These are phyloP conservation scores for Candida boidinii DNA, from an alignment of 805 yeast species.

Conservation along the genomic window DNA sequence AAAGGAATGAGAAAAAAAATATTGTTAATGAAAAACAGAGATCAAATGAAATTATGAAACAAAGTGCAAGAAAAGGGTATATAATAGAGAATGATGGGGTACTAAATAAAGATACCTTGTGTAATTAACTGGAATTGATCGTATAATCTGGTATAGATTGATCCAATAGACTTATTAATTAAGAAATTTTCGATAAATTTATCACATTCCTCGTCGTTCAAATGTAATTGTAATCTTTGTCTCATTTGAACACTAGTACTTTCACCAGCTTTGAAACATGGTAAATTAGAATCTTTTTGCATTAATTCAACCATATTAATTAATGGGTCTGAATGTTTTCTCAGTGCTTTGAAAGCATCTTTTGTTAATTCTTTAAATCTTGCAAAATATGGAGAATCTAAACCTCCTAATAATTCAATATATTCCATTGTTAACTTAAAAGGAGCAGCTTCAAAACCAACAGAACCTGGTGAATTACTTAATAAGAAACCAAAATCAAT, in stretches of 20 bases:
- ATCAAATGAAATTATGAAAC: neutral
- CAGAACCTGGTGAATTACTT: constrained; percentile 93
- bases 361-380: constrained; percentile 58
- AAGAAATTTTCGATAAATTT: constrained; percentile 68
- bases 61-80: too few species aligned
- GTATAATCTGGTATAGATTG: constrained; percentile 83
- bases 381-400: constrained; percentile 49
- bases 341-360: constrained; percentile 62
- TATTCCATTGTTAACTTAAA: constrained; percentile 89
- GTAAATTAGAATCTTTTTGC: constrained; percentile 85
- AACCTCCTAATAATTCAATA: constrained; percentile 80
- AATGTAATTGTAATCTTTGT: constrained; percentile 74
- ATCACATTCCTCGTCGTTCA: constrained; percentile 66
- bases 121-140: constrained; percentile 93
- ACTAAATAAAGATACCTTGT: constrained; percentile 86
- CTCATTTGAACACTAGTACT: constrained; percentile 70
- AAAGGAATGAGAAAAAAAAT: constrained; percentile 4
- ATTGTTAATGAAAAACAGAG: constrained; percentile 11
- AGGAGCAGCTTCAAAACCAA: constrained; percentile 97
- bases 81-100: neutral
- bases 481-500: constrained; percentile 93
- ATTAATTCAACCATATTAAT: constrained; percentile 83
- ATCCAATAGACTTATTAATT: constrained; percentile 76
- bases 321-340: constrained; percentile 67
- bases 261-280: constrained; percentile 86